Base-by-base conservation (phyloP, 257 asterid genomes). In the Phtheirospermum japonicum region DNA sequence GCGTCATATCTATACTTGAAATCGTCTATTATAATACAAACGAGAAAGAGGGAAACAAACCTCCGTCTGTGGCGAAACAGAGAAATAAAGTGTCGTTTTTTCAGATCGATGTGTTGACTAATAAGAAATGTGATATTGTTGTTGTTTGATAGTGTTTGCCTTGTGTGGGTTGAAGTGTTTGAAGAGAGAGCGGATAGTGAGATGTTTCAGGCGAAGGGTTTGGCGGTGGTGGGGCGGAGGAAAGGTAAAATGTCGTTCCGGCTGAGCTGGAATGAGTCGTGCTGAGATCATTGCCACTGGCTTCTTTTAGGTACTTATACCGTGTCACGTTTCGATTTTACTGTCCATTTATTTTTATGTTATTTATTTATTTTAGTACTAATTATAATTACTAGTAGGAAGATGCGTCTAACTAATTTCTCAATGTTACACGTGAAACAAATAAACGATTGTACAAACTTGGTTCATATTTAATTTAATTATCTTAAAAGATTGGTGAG, bases 1-100 rank as follows among this genome's bases (percentile, higher is more conserved):
- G 82, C 71, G 95, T 88, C 97, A 93, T 93, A 40, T 54, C 61
- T 50, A 11, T 39, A 55, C 51, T 50, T 5, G 52, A 71, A 40
- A 60, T 49, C 32, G 61, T 8, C 49, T 42, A 12, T 0, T 56
- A 49, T 11, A 12, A 23, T 9, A 9, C 57, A 18, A 50, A 20
- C 33, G 57, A 10, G 2, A 36, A 36, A 6, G 28, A 23, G 26
- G 26, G n/a, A 36, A 33, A n/a, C n/a, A 77, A 50, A 9, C 31
- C 68, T 43, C 72, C 53, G 46, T 18, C 16, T 33, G 46, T 7
- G 8, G 68, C 7, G 31, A 31, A 39, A 30, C 59, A 68, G 43
- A 30, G 17, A 49, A 50, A 57, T 34, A 34, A 11, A 43, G 74
- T 65, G 56, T 54, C 66, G 59, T 53, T 60, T 75, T 57, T 63